Evolutionary conservation across 139 green algal species (phyloP), one percentile per base, ranked within the genome.

Genomic region (Coelastrella sp.): DNA sequence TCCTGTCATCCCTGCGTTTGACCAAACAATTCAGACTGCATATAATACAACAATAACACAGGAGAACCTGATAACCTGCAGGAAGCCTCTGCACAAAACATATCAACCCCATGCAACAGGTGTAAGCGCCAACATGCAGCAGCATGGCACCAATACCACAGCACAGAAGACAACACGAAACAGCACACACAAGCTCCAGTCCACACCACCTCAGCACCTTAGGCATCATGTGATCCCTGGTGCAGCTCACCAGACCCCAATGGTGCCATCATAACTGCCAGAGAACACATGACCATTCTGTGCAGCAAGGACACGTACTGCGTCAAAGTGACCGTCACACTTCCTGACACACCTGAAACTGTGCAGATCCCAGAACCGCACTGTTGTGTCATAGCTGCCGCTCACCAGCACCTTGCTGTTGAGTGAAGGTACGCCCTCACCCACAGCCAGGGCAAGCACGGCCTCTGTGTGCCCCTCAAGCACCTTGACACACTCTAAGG

Each of bases 391-490:
- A 62, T 98, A 98, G 2, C 86, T 94, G 48, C 95, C 95, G 2
- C 86, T 93, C 4, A 95, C 92, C 19, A 98, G 79, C 45, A 94
- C 88, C 25, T 82, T 90, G 66, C 53, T 69, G 75, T 13, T 91
- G 79, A 19, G 75, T 23, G n/a, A 9, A 13, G 75, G 53, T 2
- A 35, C 75, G 3, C 53, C 53, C 35, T 69, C 75, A 25, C 75
- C 75, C 3, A 82, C 75, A 25, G 96, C 93, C 41, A 99, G 88
- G 15, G 96, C 96, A 62, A 99, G 91, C 64, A 99, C 96, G 2
- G 96, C 96, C 86, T 99, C 96, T 4, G 84, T 93, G 89, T 99
- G 96, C 0, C 96, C 96, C 79, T 98, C 92, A 71, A 99, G 91
- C 35, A 94, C 91, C 81, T 92, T 92, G 9, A 96, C 85, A 78